Evolutionary conservation across 2,329 filamentous ascomycete species (phyloP), one percentile per base, ranked within the genome.

Genomic region (Aspergillus unguis): DNA sequence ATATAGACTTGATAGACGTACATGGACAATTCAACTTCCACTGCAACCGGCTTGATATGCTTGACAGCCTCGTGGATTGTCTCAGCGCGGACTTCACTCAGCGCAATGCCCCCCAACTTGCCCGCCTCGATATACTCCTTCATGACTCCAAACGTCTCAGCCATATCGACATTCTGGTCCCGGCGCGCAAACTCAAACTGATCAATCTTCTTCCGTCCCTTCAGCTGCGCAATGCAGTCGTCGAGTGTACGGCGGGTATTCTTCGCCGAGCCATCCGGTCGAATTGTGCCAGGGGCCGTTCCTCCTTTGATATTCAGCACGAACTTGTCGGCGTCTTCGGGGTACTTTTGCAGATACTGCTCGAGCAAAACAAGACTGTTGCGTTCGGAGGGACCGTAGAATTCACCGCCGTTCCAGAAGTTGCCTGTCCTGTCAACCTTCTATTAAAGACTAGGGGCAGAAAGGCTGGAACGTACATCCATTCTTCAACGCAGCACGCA

Each of bases 301-400:
- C 76, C 80, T 28, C 84, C 84, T 70, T 88, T 88, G 64, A 88
- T 77, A 60, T 77, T 78, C 43, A 88, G 69, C 8, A 85, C 75
- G 7, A 87, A 75, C 62, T 83, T 82, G 45, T 78, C 73, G 6
- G 84, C 83, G 57, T 87, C 81, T 56, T 85, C 80, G 1, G 85
- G 85, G 63, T 87, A 80, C 54, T 79, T 77, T 31, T 75, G 75
- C 63, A 88, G 86, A 70, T 87, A 88, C 27, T 76, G 73, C 55
- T 81, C 77, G 29, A 88, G 69, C 7, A 87, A 69, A 31, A 80
- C 78, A 62, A 85, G 68, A 2, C 78, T 82, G 71, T 86, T 85
- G 62, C 76, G 76, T 23, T 81, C 74, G 1, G 79, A 65, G 0
- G 67, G 77, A 36, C 85, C 85, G 70, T 88, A 88, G 63, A 87